Evolutionary conservation across 805 yeast species (phyloP), one percentile per base, ranked within the genome.

Genomic region (Zygotorulaspora danielsina): DNA sequence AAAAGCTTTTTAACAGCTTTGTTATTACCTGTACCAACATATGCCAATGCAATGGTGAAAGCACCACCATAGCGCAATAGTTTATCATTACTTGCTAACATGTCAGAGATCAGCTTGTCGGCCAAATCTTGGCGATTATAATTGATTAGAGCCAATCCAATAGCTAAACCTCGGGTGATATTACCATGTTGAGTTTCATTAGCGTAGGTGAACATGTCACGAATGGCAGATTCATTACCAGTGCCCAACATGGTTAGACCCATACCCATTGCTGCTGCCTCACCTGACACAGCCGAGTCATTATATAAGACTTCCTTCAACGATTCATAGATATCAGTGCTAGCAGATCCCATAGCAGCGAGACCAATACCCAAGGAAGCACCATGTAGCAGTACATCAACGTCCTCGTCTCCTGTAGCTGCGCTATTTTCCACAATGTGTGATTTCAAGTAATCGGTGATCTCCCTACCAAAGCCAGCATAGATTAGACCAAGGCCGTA

Each of bases 171-270:
- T 62, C 97, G 84, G 36, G 87, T 82, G 44, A 93, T 90, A 53
- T 86, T 88, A 64, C 89, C 97, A 66, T 93, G 98, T 62, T 86
- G 89, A 13, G 97, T 90, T 58, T 89, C 97, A 60, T 83, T 83
- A 3, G 97, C 96, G 63, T 88, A 90, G 2, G 84, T 75, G 39
- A 85, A 68, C 95, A 93, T 84, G 57, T 88, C 97, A 41, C 74
- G 72, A 42, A 72, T 65, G 6, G 85, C 86, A 27, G 68, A 66
- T 49, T 76, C 76, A 49, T 81, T 70, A 41, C 93, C 94, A 4
- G 95, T 81, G 17, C 98, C 98, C 44, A 90, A 74, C 96, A 86
- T 86, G 10, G 86, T 87, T 49, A 93, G 74, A 46, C 98, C 98
- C 93, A 93, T 88, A 24, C 93, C 87, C 50, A 90, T 71, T 32